These are phyloP conservation scores for Marchantia paleacea DNA, from an alignment of 225 moss, liverwort and hornwort species.

Conservation along the genomic window DNA sequence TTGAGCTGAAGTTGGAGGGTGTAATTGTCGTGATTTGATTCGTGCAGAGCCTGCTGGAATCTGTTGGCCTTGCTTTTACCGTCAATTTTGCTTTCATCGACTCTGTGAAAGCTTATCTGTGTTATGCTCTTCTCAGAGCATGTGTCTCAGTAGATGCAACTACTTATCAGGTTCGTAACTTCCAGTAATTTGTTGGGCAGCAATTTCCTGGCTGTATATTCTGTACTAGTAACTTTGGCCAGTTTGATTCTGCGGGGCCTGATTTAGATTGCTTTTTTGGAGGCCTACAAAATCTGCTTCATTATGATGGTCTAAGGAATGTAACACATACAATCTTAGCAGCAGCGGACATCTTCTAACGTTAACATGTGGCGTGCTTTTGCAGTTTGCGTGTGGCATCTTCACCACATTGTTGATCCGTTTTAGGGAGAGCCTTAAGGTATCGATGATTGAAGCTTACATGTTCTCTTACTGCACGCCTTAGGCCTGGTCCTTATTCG, in stretches of 20 bases:
- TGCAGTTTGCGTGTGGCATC: slow-evolving; percentile 79
- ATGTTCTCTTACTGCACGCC: neutral
- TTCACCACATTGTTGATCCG: slow-evolving; percentile 73
- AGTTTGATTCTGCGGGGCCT: neutral
- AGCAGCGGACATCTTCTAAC: neutral
- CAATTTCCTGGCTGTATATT: neutral
- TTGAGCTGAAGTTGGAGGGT: neutral
- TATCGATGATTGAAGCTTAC: slow-evolving; percentile 2
- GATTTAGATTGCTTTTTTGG: no score
- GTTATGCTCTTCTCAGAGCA: slow-evolving; percentile 89
- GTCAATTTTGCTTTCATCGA: slow-evolving; percentile 88
- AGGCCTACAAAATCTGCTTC: neutral
- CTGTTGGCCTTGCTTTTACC: slow-evolving; percentile 75
- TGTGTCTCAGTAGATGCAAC: slow-evolving; percentile 73
- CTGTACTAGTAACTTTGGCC: no score
- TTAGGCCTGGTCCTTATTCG: no score
- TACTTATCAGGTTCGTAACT: slow-evolving; percentile 72
- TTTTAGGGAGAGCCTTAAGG: slow-evolving; percentile 90
- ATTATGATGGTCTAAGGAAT: neutral
- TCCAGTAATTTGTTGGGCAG: neutral
- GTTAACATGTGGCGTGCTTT: neutral
- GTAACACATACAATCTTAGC: neutral
- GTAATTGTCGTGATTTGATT: neutral
- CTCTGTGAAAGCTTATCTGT: slow-evolving; percentile 91
- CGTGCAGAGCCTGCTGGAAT: slow-evolving; percentile 78